Percentiles rank a stretch among this genome's conserved stretches.
phyloP scores from a whole-genome alignment of 495 filamentous ascomycete species.

The Extremus antarcticus region DNA sequence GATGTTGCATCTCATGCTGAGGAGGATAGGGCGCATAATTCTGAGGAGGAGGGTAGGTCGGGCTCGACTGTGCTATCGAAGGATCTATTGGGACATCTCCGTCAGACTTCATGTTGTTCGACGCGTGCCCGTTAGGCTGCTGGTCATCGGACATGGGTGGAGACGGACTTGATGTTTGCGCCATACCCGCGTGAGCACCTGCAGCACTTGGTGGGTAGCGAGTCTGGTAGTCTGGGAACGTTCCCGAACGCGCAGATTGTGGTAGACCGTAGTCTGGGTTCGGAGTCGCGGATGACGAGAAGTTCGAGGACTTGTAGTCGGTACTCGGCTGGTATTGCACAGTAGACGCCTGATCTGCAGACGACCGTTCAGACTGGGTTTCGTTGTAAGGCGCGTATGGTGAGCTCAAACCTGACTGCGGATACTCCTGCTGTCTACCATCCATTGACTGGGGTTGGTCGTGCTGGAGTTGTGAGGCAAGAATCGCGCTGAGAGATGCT shows the following conservation, averaged over 20 bases:
- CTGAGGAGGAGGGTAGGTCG: slow-evolving; percentile 66
- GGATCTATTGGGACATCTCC: slow-evolving; percentile 97
- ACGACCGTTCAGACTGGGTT: slow-evolving; percentile 65
- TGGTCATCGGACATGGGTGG: slow-evolving; percentile 67
- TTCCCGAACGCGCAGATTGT: slow-evolving; percentile 64
- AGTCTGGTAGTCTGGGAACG: slow-evolving; percentile 73
- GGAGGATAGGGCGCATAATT: slow-evolving; percentile 80
- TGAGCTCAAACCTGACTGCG: slow-evolving; percentile 96
- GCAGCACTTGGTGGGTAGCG: slow-evolving; percentile 56
- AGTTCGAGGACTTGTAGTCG: slow-evolving; percentile 62
- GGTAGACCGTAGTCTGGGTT: slow-evolving; percentile 80
- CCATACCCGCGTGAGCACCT: slow-evolving; percentile 74
- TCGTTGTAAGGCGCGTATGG: slow-evolving; percentile 62
- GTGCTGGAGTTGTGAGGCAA: slow-evolving; percentile 22
- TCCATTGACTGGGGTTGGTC: slow-evolving; percentile 56
- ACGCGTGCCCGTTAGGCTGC: slow-evolving; percentile 52
- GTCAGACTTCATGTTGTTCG: slow-evolving; percentile 78
- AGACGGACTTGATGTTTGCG: slow-evolving; percentile 96
- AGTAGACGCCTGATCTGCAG: slow-evolving; percentile 82
- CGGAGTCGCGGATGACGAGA: slow-evolving; percentile 69
- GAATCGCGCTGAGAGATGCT: slow-evolving; percentile 26
- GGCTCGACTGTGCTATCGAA: slow-evolving; percentile 84
- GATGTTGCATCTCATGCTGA: slow-evolving; percentile 66
- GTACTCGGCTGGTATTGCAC: slow-evolving; percentile 49
- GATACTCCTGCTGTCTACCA: slow-evolving; percentile 82